Evolutionary conservation across 768 basidiomycete species (phyloP).

Genomic region (Amanita muscaria): DNA sequence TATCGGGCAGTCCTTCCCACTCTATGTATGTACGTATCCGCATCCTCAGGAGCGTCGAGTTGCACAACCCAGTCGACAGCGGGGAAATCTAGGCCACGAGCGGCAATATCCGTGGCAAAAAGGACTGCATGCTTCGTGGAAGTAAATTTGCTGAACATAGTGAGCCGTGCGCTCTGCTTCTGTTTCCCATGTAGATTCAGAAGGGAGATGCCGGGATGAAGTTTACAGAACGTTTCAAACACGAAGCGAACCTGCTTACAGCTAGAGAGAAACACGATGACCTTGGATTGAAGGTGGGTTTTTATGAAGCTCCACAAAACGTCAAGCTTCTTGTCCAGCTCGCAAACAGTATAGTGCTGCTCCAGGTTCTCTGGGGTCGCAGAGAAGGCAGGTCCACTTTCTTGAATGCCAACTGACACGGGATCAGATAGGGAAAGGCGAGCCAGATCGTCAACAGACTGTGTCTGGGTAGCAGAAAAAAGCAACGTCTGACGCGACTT

Average conservation of each 20-base stretch:
- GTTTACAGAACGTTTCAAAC: conserved; percentile 90
- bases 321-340: conserved; percentile 83
- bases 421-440: conserved; percentile 84
- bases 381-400: conserved; percentile 33
- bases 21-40: conserved; percentile 94
- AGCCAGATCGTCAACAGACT: conserved; percentile 81
- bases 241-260: conserved; percentile 97
- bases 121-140: conserved; percentile 75
- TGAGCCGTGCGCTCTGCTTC: conserved; percentile 83
- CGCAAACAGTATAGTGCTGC: conserved; percentile 80
- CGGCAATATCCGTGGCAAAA: conserved; percentile 94
- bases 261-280: conserved; percentile 88
- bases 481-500: conserved; percentile 89
- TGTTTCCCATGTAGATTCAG: conserved; percentile 94
- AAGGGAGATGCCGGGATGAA: conserved; percentile 92
- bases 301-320: conserved; percentile 93
- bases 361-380: conserved; percentile 73
- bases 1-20: conserved; percentile 95
- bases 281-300: conserved; percentile 84
- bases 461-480: conserved; percentile 94
- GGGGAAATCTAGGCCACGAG: conserved; percentile 94
- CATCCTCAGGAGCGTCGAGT: conserved; percentile 93
- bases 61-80: conserved; percentile 96
- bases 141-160: conserved; percentile 80
- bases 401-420: conserved; percentile 57